A percentile compares a stretch with the other conserved stretches of the same genome.
Conservation (phyloP, 2,329 filamentous ascomycete genomes). For the Colletotrichum liaoningense region DNA sequence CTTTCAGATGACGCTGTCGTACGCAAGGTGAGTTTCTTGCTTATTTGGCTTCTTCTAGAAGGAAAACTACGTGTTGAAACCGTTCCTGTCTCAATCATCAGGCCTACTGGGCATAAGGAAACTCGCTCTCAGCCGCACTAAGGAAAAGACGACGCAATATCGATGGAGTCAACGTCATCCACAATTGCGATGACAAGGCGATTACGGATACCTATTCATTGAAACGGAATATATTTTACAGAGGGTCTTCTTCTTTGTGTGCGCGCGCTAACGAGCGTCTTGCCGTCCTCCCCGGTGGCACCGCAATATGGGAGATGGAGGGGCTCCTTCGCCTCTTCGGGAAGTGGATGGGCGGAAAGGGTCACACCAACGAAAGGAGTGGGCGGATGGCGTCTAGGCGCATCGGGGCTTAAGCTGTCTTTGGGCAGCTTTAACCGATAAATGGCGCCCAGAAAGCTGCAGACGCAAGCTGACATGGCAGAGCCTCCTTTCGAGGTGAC, state of each 20-base stretch:
- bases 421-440: constrained; percentile 30
- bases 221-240: constrained; percentile 3
- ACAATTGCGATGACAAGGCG: not conserved
- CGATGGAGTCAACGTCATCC: not conserved
- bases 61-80: constrained; percentile 2
- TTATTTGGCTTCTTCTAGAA: not conserved
- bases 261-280: constrained; percentile 4
- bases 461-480: constrained; percentile 2
- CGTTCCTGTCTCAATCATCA: constrained; percentile 1
- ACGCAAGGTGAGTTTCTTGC: not conserved
- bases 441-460: constrained; percentile 20
- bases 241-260: not conserved
- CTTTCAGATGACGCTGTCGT: not conserved
- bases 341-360: constrained; percentile 20
- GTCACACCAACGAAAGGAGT: not conserved
- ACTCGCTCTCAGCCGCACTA: not conserved
- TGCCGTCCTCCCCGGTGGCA: constrained; percentile 7
- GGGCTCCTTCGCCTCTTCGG: not conserved
- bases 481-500: constrained; percentile 10
- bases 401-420: not conserved
- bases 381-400: too few relatives aligned
- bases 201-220: not conserved
- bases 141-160: not conserved
- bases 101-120: not conserved
- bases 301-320: constrained; percentile 6